Evolutionary conservation across 1,284 basidiomycete genomes (phyloP).

Genomic region (Tranzscheliella williamsii): DNA sequence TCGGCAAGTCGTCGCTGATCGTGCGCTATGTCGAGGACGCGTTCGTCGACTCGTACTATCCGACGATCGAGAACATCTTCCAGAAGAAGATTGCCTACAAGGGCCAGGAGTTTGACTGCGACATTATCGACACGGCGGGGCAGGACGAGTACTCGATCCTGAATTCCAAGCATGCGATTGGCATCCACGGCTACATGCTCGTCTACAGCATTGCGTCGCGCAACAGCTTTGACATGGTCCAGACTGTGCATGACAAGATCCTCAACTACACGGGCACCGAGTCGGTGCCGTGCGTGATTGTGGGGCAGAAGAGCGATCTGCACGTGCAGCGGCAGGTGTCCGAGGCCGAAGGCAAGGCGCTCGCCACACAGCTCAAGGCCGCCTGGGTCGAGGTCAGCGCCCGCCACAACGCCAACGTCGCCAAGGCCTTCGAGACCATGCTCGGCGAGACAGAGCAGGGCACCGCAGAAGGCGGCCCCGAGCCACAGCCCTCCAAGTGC

Average conservation of each 20-base stretch:
- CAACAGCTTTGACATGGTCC: conserved; percentile 93
- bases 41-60: conserved; percentile 81
- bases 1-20: conserved; percentile 71
- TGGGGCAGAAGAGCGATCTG: conserved; percentile 92
- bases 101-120: conserved; percentile 85
- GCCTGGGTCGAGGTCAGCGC: conserved; percentile 59
- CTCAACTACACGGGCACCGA: conserved; percentile 87
- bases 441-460: conserved; percentile 56
- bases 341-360: conserved; percentile 57
- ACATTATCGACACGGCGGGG: conserved; percentile 98
- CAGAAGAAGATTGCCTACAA: conserved; percentile 81
- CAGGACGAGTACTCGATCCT: conserved; percentile 86
- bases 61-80: conserved; percentile 89
- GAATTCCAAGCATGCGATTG: conserved; percentile 78
- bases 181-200: conserved; percentile 81
- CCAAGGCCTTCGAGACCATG: conserved; percentile 58
- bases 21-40: conserved; percentile 60
- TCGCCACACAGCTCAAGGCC: conserved; percentile 50
- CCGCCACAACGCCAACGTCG: conserved; percentile 57
- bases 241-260: conserved; percentile 96
- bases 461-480: conserved; percentile 43
- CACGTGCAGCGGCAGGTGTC: conserved; percentile 67
- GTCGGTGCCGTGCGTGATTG: conserved; percentile 90
- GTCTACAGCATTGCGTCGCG: conserved; percentile 93
- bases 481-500: conserved; percentile 56